phyloP scores from a whole-genome alignment of 202 grass and related monocot species.

The Carex sylvatica region DNA sequence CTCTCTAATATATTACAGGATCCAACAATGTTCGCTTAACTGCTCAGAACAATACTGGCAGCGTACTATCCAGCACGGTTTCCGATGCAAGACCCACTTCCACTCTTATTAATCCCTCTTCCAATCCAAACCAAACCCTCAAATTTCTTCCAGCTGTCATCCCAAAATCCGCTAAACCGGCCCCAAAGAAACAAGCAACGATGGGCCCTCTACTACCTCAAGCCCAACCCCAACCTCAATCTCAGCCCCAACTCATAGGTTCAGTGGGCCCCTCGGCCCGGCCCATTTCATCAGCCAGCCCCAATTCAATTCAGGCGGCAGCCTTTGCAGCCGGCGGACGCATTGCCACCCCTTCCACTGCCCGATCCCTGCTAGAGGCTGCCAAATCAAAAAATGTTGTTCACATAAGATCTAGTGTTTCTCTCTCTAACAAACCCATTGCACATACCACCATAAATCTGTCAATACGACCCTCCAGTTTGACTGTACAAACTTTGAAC shows the following conservation, averaged over 20 bases:
- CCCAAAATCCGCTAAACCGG: not conserved
- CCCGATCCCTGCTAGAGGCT: conserved; percentile 60
- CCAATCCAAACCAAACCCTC: conserved; percentile 25
- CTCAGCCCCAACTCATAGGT: not conserved
- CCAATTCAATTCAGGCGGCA: conserved; percentile 68
- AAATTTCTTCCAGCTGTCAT: conserved; percentile 24
- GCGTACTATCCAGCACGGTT: not conserved
- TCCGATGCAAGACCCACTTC: not conserved
- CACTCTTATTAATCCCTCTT: conserved; percentile 9
- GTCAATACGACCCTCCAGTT: conserved; percentile 16
- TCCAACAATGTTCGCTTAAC: conserved; percentile 10
- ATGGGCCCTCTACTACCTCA: not conserved
- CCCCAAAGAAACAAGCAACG: conserved; percentile 1
- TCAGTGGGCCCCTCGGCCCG: not conserved
- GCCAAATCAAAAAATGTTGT: conserved; percentile 77
- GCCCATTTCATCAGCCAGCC: conserved; percentile 6
- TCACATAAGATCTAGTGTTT: conserved; percentile 64
- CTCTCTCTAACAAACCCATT: conserved; percentile 20
- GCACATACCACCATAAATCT: conserved; percentile 24
- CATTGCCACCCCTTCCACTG: conserved; percentile 56
- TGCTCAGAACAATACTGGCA: conserved; percentile 8
- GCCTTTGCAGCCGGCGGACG: conserved; percentile 91
- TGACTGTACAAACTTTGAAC: not conserved
- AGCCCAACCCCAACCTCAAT: conserved; percentile 28
- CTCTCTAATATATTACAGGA: not conserved